phyloP scores from a whole-genome alignment of 192 early-diverging fungal species.

The Mortierella alpina region DNA sequence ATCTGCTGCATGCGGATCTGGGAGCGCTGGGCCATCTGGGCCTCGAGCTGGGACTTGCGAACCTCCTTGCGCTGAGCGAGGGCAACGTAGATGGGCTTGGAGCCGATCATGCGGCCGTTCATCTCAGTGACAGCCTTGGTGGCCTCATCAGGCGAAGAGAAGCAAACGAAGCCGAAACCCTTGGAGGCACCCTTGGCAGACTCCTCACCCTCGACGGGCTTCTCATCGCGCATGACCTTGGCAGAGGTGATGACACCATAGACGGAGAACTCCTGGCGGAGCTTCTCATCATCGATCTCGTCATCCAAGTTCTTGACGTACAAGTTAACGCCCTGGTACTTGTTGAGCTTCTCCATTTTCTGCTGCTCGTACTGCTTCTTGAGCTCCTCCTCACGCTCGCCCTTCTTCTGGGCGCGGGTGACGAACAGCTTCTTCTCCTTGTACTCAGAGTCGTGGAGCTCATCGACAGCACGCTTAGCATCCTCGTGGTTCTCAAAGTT shows the following conservation, averaged over 20 bases:
- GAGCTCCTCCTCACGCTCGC: slow-evolving; percentile 97
- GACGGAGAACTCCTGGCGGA: slow-evolving; percentile 94
- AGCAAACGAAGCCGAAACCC: slow-evolving; percentile 99
- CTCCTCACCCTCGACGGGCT: slow-evolving; percentile 55
- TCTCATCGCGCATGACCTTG: slow-evolving; percentile 98
- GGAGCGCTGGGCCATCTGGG: slow-evolving; percentile 92
- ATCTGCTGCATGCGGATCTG: slow-evolving; percentile 85
- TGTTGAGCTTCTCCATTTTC: slow-evolving; percentile 94
- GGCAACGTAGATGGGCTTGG: slow-evolving; percentile 98
- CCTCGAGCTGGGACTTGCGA: slow-evolving; percentile 95
- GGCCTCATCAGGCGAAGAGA: slow-evolving; percentile 98
- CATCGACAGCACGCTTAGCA: slow-evolving; percentile 88
- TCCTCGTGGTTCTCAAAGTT: slow-evolving; percentile 94
- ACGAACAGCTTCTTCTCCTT: slow-evolving; percentile 94
- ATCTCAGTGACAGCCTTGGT: slow-evolving; percentile 98
- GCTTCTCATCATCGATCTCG: slow-evolving; percentile 93
- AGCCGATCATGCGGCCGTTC: slow-evolving; percentile 95
- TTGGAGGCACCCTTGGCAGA: slow-evolving; percentile 71
- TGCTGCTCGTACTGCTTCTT: slow-evolving; percentile 95
- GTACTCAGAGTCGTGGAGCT: slow-evolving; percentile 92
- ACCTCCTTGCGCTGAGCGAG: slow-evolving; percentile 98
- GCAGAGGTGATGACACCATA: slow-evolving; percentile 97
- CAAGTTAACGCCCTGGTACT: slow-evolving; percentile 99
- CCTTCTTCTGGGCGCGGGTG: slow-evolving; percentile 98
- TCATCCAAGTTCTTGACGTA: slow-evolving; percentile 99